phyloP scores from a whole-genome alignment of 1,284 basidiomycete genomes.

The Sphaerobolus stellatus region DNA sequence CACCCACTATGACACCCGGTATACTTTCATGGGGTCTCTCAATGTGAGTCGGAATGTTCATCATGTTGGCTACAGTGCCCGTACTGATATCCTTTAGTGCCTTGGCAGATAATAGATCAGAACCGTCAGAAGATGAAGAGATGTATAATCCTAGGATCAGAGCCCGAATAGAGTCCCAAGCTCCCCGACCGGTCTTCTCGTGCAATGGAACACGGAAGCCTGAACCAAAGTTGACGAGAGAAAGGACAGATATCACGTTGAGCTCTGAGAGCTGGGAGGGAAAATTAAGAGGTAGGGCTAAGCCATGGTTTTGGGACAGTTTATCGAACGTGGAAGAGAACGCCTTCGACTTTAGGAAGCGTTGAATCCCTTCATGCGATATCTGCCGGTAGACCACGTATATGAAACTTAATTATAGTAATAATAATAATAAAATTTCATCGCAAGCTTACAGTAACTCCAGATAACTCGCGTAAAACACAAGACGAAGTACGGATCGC shows the following conservation, averaged over 20 bases:
- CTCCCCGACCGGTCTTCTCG: conserved; percentile 65
- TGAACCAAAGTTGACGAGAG: conserved; percentile 77
- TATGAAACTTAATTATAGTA: background rate
- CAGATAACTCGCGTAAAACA: conserved; percentile 42
- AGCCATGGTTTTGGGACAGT: conserved; percentile 61
- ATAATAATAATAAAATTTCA: background rate
- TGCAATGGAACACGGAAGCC: conserved; percentile 76
- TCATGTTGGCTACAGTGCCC: conserved; percentile 66
- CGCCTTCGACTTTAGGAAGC: conserved; percentile 61
- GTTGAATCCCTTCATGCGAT: conserved; percentile 50
- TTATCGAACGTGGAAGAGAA: conserved; percentile 63
- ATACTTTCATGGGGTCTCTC: conserved; percentile 72
- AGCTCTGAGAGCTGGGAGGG: conserved; percentile 67
- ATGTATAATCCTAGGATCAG: conserved; percentile 73
- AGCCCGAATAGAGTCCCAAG: conserved; percentile 76
- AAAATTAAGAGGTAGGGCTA: conserved; percentile 76
- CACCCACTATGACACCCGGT: conserved; percentile 71
- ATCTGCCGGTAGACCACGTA: conserved; percentile 39
- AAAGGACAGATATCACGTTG: conserved; percentile 70
- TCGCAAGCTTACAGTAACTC: conserved; percentile 39
- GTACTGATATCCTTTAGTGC: conserved; percentile 58
- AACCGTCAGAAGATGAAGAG: conserved; percentile 53
- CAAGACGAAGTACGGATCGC: conserved; percentile 53
- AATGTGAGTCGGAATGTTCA: conserved; percentile 65
- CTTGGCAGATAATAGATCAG: conserved; percentile 62